Conservation (phyloP, 2,329 filamentous ascomycete species). For the Pleurostoma richardsiae region DNA sequence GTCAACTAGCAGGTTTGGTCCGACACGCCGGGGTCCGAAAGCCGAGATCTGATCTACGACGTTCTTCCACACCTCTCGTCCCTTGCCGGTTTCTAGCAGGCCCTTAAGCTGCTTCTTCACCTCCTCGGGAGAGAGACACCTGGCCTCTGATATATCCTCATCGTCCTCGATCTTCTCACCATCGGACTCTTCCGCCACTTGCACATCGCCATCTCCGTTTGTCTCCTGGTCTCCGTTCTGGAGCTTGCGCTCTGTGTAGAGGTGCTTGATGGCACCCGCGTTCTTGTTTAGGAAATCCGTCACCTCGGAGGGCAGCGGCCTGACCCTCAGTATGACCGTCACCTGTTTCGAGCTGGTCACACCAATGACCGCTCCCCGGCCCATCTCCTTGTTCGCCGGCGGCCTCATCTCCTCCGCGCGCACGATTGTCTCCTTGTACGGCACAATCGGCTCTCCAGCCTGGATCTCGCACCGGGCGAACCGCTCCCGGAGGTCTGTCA, state of each 20-base stretch:
- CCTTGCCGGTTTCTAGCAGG: slow-evolving; percentile 66
- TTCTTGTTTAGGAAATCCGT: slow-evolving; percentile 86
- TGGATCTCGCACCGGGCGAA: slow-evolving; percentile 95
- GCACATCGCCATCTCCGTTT: slow-evolving; percentile 33
- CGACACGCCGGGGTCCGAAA: slow-evolving; percentile 80
- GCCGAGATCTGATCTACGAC: slow-evolving; percentile 77
- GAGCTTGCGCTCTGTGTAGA: slow-evolving; percentile 55
- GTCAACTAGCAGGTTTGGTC: slow-evolving; percentile 88
- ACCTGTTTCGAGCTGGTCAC: slow-evolving; percentile 83
- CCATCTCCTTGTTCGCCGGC: slow-evolving; percentile 78
- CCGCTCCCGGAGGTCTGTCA: slow-evolving; percentile 87
- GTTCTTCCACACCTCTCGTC: slow-evolving; percentile 71
- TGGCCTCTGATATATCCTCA: slow-evolving; percentile 52
- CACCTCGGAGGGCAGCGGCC: slow-evolving; percentile 71
- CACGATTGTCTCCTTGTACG: slow-evolving; percentile 90
- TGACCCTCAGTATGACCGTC: slow-evolving; percentile 68
- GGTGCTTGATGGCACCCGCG: slow-evolving; percentile 67
- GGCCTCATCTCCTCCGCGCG: slow-evolving; percentile 87
- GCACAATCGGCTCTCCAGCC: slow-evolving; percentile 88
- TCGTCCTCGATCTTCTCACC: slow-evolving; percentile 43
- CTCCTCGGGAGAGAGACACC: slow-evolving; percentile 65
- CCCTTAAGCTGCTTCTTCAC: slow-evolving; percentile 69
- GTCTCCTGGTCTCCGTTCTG: slow-evolving; percentile 25
- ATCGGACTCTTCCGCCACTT: slow-evolving; percentile 30
- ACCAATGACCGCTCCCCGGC: slow-evolving; percentile 72